Evolutionary conservation across 176 grass and related monocot species (phyloP).

Genomic region (Microstegium vimineum): DNA sequence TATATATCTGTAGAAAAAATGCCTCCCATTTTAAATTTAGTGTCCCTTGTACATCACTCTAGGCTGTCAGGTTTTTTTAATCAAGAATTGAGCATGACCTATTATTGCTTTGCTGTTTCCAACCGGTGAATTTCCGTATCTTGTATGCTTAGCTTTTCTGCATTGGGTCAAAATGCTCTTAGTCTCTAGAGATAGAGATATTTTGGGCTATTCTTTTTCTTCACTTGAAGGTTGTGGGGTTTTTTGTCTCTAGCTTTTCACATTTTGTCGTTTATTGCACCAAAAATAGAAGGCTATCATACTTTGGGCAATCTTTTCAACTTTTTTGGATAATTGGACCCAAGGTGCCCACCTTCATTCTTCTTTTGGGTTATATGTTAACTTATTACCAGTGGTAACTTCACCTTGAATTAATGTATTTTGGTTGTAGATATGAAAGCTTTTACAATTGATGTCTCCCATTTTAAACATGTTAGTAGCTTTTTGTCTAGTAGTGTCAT

Average conservation of each 20-base stretch:
- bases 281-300: background rate
- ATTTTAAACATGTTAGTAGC: background rate
- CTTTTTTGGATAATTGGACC: slow-evolving; percentile 12
- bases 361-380: background rate
- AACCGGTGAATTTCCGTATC: background rate
- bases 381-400: background rate
- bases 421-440: background rate
- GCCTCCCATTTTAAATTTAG: background rate
- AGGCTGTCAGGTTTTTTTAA: background rate
- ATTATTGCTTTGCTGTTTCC: background rate
- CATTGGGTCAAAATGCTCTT: background rate
- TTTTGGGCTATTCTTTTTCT: background rate
- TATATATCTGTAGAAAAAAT: background rate
- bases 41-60: background rate
- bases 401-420: background rate
- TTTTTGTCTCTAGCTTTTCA: background rate
- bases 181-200: background rate
- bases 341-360: no score
- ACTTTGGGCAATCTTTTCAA: background rate
- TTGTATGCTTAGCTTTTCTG: background rate
- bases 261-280: background rate
- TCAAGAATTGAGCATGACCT: background rate
- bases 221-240: background rate
- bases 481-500: background rate
- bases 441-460: background rate